phyloP scores from a whole-genome alignment of 352 stramenopile genomes.

The Chrysophaeum taylorii region DNA sequence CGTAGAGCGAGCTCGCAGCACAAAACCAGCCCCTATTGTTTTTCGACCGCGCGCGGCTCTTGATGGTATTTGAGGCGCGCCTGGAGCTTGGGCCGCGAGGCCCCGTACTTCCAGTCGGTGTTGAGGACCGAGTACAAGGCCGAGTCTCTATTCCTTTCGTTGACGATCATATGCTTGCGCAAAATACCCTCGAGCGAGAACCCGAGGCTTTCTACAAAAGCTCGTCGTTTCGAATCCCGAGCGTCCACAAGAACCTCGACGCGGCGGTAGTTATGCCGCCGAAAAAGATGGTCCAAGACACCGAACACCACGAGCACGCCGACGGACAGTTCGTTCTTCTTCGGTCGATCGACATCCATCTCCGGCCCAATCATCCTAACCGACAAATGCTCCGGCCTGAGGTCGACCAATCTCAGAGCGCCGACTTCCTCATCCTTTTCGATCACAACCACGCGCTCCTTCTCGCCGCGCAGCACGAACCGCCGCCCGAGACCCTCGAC shows the following conservation, averaged over 20 bases:
- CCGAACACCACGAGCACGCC: not conserved
- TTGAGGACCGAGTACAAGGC: not conserved
- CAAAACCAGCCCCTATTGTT: too few relatives aligned
- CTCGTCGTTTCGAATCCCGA: not conserved
- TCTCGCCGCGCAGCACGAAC: not conserved
- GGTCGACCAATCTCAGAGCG: not conserved
- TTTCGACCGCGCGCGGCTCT: too few relatives aligned
- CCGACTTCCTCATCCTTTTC: not conserved
- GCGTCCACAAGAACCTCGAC: not conserved
- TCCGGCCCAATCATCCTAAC: not conserved
- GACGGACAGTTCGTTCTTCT: not conserved
- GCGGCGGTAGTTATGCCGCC: not conserved
- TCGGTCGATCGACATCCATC: not conserved
- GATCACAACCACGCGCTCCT: not conserved
- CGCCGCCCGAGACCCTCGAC: too few relatives aligned
- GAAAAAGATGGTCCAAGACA: not conserved
- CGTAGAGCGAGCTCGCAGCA: too few relatives aligned
- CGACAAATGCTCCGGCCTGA: not conserved
- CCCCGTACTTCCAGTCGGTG: not conserved
- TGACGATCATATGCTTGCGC: not conserved
- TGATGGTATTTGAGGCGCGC: too few relatives aligned
- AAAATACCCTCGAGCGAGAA: conserved; percentile 11
- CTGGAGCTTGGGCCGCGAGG: too few relatives aligned
- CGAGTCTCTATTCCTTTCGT: not conserved
- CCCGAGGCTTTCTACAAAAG: not conserved